Percentiles rank a stretch among this genome's conserved stretches.
phyloP scores from a whole-genome alignment of 2,329 filamentous ascomycete genomes.

The Macrophomina pseudophaseolina region DNA sequence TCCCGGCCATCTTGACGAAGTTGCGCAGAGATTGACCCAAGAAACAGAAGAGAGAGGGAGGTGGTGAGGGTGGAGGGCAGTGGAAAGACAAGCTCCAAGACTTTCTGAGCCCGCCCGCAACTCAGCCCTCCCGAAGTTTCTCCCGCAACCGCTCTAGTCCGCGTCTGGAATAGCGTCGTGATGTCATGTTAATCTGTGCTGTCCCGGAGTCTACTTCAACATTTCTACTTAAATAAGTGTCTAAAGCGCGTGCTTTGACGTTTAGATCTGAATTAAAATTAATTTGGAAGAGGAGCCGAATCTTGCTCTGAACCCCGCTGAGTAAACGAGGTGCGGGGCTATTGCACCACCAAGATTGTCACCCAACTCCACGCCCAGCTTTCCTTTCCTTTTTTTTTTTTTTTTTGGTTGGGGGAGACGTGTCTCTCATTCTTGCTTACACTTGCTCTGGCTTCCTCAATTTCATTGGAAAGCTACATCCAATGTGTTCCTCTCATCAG shows the following conservation, averaged over 20 bases:
- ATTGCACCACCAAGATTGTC: not conserved
- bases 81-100: conserved; percentile 24
- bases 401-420: too few species aligned
- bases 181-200: conserved; percentile 6
- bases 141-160: not conserved
- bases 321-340: not conserved
- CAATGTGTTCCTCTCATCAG: too few species aligned
- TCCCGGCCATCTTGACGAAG: conserved; percentile 59
- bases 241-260: not conserved
- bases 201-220: not conserved
- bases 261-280: too few species aligned
- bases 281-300: too few species aligned
- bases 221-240: not conserved
- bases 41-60: not conserved
- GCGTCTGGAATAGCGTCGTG: not conserved
- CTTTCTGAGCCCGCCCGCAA: conserved; percentile 22
- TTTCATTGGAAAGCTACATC: too few species aligned
- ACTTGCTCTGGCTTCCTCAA: too few species aligned
- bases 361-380: not conserved
- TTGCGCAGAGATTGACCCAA: conserved; percentile 15
- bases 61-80: not conserved
- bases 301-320: too few species aligned
- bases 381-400: not conserved
- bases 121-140: conserved; percentile 2
- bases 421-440: too few species aligned